Percentiles rank a stretch among this genome's conserved stretches.
These are phyloP conservation scores for Phialophora chinensis DNA, from an alignment of 2,329 filamentous ascomycete genomes.

Conservation along the genomic window DNA sequence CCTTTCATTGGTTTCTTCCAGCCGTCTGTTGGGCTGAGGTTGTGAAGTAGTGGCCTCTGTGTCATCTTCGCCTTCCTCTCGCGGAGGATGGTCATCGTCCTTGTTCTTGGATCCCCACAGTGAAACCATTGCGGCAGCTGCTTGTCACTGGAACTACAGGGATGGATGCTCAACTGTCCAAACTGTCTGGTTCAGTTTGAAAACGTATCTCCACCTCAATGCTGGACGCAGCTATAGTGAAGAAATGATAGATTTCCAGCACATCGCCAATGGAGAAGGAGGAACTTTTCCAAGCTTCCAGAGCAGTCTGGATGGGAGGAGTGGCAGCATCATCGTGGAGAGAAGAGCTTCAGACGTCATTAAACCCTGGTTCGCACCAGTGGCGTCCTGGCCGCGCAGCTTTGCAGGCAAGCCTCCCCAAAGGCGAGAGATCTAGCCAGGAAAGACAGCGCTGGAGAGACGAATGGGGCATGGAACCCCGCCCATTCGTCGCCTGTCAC, in stretches of 20 bases:
- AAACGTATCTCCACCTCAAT: not conserved
- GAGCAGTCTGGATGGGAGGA: not conserved
- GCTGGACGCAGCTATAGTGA: not conserved
- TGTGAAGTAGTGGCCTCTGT: slow-evolving; percentile 28
- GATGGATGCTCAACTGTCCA: not conserved
- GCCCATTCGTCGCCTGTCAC: not conserved
- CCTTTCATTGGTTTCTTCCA: slow-evolving; percentile 61
- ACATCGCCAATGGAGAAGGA: not conserved
- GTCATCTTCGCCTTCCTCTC: slow-evolving; percentile 40
- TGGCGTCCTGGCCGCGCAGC: not conserved
- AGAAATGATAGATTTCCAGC: not conserved
- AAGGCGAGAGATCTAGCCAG: not conserved
- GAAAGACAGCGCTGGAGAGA: not conserved
- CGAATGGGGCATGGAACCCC: not conserved
- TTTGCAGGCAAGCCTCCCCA: slow-evolving; percentile 1
- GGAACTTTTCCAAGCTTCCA: not conserved
- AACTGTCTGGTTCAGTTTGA: not conserved
- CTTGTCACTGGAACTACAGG: not conserved
- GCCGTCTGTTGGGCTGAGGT: slow-evolving; percentile 32
- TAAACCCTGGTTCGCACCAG: not conserved
- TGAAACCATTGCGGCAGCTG: slow-evolving; percentile 53
- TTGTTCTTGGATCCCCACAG: slow-evolving; percentile 63
- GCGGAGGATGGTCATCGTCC: slow-evolving; percentile 45
- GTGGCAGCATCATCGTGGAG: not conserved
- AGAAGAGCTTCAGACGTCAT: slow-evolving; percentile 5